Evolutionary conservation across 148 eudicot genomes (phyloP), one percentile per base, ranked within the genome.

Genomic region (Silene uniflora): DNA sequence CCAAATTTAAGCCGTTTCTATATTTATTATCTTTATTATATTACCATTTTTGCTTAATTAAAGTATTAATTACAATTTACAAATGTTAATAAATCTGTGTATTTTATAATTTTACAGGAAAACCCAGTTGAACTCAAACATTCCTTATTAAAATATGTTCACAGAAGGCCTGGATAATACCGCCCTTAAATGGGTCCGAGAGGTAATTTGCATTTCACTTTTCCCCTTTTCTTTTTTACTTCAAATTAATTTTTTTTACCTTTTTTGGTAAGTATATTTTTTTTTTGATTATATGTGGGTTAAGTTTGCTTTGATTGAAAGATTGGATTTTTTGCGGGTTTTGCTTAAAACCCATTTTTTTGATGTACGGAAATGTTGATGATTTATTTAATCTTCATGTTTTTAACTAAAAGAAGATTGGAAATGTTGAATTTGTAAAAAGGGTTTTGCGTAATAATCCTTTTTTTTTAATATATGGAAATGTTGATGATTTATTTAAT

Each of bases 81-180:
- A 23, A 71, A 24, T 13, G 25, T 17, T 16, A 65, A 25, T 22
- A 42, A 66, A 59, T 85, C 58, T 63, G 74, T 29, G 60, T 63
- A 73, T 58, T 25, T 59, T 4, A 12, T 46, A 19, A 10, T 24
- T 52, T 71, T 8, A 11, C 67, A 79, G 87, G 82, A 49, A 49
- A 49, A 65, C 62, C 61, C 69, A 44, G 42, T 70, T 78, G 74
- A 79, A 78, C 62, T 16, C 49, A 46, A 46, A 35, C 61, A n/a
- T 76, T 56, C 58, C 55, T 39, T 42, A 21, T 29, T 39, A 39
- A 35, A 67, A 63, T 14, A 90, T 90, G 94, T 90, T 90, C 75
- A 88, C 91, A n/a, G 82, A 90, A 77, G 94, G 94, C 4, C 86
- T 88, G 9, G 94, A 90, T 75, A 87, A 78, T 78, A 88, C 77